Evolutionary conservation across 2,329 filamentous ascomycete species (phyloP), one percentile per base, ranked within the genome.

Genomic region (Sarocladium kiliense): DNA sequence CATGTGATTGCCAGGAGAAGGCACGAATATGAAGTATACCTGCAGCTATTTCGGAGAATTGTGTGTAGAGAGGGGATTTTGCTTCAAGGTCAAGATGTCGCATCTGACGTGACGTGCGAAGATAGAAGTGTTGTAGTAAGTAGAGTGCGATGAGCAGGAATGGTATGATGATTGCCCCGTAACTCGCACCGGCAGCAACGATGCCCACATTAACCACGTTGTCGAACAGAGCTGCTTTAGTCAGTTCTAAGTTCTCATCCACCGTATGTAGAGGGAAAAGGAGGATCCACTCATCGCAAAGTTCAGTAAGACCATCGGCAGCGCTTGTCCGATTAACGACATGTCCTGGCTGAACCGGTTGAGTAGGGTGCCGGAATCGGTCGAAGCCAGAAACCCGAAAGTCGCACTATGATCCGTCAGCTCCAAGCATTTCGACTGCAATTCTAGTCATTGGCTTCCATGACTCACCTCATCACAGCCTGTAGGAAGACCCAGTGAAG

Each of bases 81-180:
- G 27, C 16, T 37, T 51, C 47, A 21, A 51, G 47, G 32, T 51
- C 47, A 6, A 51, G 16, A 21, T 36, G 47, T 2, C 30, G 26
- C 47, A 51, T 69, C 73, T 4, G 78, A 72, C 2, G 73, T 70
- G 0, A 71, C 63, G 3, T 70, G 69, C 7, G 27, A 6, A 82
- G 72, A 1, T 81, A 62, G 1, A 69, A 65, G 41, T 73, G 67
- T 56, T 81, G 77, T 39, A 72, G 66, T 2, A 63, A 66, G 56
- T 65, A 65, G 55, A 65, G 11, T 1, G 55, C 45, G 5, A 32
- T 26, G 14, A 54, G 11, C 1, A 56, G 51, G 21, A 55, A 54
- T 14, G 57, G 57, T 0, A 47, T 47, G 3, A 69, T 68, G 4
- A 72, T 69, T 1, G 70, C 73, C 4, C 4, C 23, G 21, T 47